Evolutionary conservation across 129 eudicot species (phyloP), one percentile per base, ranked within the genome.

Genomic region (Gnaphalium uliginosum): DNA sequence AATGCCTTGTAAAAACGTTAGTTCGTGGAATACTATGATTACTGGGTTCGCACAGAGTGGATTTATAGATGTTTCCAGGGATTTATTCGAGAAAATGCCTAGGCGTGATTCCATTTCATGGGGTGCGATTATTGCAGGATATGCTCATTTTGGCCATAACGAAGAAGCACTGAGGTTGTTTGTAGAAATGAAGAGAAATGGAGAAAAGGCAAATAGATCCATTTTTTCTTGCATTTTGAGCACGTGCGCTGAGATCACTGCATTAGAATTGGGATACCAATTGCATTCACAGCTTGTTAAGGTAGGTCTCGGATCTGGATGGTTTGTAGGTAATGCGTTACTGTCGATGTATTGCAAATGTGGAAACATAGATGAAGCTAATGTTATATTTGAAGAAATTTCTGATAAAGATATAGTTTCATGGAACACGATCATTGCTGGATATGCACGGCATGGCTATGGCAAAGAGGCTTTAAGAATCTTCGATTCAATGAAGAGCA

Each of bases 371-470:
- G 26, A 85, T 73, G 80, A 81, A 26, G 85, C 68, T 9, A 56
- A 56, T 56, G 61, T 21, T 56, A 56, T 56, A 56, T 56, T 21
- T 19, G 14, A 56, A 56, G 41, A 76, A 24, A 90, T 90, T 7
- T 35, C 73, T 25, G 88, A 85, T 59, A 87, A 87, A 78, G 96
- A 87, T n/a, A 65, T 26, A 26, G 68, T 62, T 1, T 62, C 39
- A 29, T 62, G 68, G 68, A 62, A 62, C 68, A 62, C 68, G 30
- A 87, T 87, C 69, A 88, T 90, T 69, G 84, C 73, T 81, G 96
- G 96, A 79, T 90, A 81, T 85, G 90, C 96, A 71, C 79, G 92
- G 65, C 90, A 90, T 81, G 96, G 96, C 7, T 90, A 87, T 72
- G 92, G 96, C 59, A 25, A 77, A 76, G 73, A 85, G 46, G 90